These are phyloP conservation scores for Ceratocystis colombiana DNA, from an alignment of 2,329 filamentous ascomycete species.

Conservation along the genomic window DNA sequence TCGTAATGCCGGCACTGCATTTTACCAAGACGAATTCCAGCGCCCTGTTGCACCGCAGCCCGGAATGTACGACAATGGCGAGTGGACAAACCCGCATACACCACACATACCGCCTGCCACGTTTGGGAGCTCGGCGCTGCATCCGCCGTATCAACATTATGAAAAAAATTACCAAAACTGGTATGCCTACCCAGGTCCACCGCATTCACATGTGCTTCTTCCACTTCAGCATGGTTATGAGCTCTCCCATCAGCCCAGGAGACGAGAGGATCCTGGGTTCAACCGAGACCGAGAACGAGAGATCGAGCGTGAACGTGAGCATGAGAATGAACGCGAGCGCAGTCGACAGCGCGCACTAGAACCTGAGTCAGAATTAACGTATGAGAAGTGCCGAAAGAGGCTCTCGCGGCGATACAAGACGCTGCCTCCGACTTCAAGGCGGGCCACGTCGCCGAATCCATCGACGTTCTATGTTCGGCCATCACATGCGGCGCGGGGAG, in stretches of 20 bases:
- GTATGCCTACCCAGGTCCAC: too few relatives aligned
- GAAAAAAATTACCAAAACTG: too few relatives aligned
- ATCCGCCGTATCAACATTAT: neutral
- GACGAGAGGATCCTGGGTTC: neutral
- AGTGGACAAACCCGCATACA: constrained; percentile 19
- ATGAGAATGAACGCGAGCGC: neutral
- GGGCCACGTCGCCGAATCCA: neutral
- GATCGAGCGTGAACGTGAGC: neutral
- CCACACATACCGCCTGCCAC: neutral
- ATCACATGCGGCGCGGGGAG: neutral
- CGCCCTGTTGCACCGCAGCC: constrained; percentile 15
- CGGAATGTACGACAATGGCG: constrained; percentile 22
- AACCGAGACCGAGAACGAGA: too few relatives aligned
- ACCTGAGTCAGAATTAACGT: neutral
- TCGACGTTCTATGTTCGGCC: constrained; percentile 9
- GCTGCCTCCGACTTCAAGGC: neutral
- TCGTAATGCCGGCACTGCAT: neutral
- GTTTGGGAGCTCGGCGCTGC: neutral
- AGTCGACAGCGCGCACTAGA: neutral
- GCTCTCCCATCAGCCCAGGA: neutral
- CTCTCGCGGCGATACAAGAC: neutral
- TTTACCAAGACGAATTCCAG: neutral
- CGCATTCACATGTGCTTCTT: neutral
- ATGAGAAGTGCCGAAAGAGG: neutral
- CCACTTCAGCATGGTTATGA: neutral